Evolutionary conservation across 345 rosid species (phyloP), one percentile per base, ranked within the genome.

Genomic region (Rhizophora apiculata): DNA sequence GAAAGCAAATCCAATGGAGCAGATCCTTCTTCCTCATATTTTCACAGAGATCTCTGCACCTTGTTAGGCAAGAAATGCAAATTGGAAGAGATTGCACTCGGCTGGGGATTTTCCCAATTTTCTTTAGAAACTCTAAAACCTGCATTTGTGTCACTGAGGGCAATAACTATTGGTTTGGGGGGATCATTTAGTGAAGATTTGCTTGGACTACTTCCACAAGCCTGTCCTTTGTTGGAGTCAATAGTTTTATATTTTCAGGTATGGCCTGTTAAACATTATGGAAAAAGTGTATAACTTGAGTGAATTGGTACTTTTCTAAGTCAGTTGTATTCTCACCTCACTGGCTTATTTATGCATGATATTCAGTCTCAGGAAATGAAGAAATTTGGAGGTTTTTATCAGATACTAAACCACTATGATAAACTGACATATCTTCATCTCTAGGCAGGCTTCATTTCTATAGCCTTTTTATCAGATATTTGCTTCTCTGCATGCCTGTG

Each of bases 221-320:
- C 70, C 32, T 89, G 94, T 80, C 92, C 92, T 63, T 65, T 84
- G 83, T 81, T 92, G 68, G 87, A 88, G 77, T 79, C 86, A 34
- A 15, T 88, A 31, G 67, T 73, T 72, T 87, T 92, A 73, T 75
- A 61, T 81, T 92, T 92, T 79, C 96, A 89, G 97, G 97, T 89
- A 85, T 32, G 62, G 60, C 58, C 19, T 48, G 52, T 31, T 34
- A 31, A 22, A 32, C 13, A 30, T n/a, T 13, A 19, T 11, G 18
- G 24, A 34, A 8, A 49, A 52, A 32, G 3, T 39, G 8, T 48
- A 8, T 5, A 49, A n/a, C 22, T 69, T 69, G 65, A 37, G 60
- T 24, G 15, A 58, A 15, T 36, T 39, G 22, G 16, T 36, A 26
- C 26, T 20, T 15, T 53, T 27, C 27, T 16, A 5, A 0, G 32